These are phyloP conservation scores for Ogataea polymorpha DNA, from an alignment of 805 yeast genomes.

Conservation along the genomic window DNA sequence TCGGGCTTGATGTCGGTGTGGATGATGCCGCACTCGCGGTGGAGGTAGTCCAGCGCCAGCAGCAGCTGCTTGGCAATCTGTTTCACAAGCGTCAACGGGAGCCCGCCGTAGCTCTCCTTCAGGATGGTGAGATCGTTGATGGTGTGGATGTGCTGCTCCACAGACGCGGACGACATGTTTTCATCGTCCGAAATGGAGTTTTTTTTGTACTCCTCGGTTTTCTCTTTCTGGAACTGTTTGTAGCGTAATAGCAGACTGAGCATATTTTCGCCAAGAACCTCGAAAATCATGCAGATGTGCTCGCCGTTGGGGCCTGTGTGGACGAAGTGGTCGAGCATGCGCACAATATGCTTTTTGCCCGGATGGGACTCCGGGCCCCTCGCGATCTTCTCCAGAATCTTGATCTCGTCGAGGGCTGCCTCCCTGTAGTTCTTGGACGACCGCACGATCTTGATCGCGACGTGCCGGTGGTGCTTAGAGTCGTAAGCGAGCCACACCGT, in stretches of 20 bases:
- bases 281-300: constrained; percentile 66
- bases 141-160: constrained; percentile 23
- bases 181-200: constrained; percentile 11
- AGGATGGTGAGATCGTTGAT: constrained; percentile 34
- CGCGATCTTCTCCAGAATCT: constrained; percentile 39
- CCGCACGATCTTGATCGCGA: constrained; percentile 61
- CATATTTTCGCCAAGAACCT: constrained; percentile 60
- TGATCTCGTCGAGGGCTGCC: constrained; percentile 65
- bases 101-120: constrained; percentile 46
- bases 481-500: constrained; percentile 67
- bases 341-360: constrained; percentile 52
- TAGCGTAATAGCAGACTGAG: constrained; percentile 48
- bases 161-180: constrained; percentile 8
- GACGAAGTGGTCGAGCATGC: constrained; percentile 52
- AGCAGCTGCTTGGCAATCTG: constrained; percentile 56
- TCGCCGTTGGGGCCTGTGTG: constrained; percentile 61
- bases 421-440: constrained; percentile 51
- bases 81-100: constrained; percentile 52
- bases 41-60: constrained; percentile 55
- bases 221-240: constrained; percentile 36
- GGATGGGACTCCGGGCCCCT: constrained; percentile 37
- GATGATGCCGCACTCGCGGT: constrained; percentile 59
- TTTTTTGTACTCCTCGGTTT: constrained; percentile 26
- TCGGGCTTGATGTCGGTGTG: constrained; percentile 80
- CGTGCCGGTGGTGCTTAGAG: constrained; percentile 38